A percentile compares a stretch with the other conserved stretches of the same genome.
These are phyloP conservation scores for Ogataea thermomethanolica DNA, from an alignment of 805 yeast species.

Conservation along the genomic window DNA sequence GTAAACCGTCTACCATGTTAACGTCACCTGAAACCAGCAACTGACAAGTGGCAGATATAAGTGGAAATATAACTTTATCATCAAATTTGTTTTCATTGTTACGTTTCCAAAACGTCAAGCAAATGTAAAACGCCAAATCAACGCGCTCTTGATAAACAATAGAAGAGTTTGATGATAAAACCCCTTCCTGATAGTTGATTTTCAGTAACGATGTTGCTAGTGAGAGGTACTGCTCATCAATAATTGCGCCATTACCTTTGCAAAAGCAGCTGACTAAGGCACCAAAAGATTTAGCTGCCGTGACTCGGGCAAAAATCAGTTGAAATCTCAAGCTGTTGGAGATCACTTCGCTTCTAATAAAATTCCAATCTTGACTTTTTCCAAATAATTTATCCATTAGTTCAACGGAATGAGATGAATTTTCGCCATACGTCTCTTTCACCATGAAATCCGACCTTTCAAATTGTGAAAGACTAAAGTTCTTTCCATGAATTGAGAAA, in stretches of 20 bases:
- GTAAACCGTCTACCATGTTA: conserved; percentile 42
- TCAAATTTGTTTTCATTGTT: conserved; percentile 26
- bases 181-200: conserved; percentile 49
- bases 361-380: conserved; percentile 43
- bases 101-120: conserved; percentile 37
- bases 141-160: conserved; percentile 58
- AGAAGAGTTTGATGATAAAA: conserved; percentile 43
- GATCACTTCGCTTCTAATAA: conserved; percentile 47
- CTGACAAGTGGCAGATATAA: conserved; percentile 42
- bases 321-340: conserved; percentile 63
- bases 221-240: conserved; percentile 28
- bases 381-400: conserved; percentile 60
- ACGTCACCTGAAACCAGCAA: conserved; percentile 49
- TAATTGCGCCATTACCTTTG: conserved; percentile 35
- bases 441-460: conserved; percentile 42
- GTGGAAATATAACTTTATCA: conserved; percentile 37
- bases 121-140: conserved; percentile 59
- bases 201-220: conserved; percentile 49
- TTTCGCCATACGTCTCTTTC: conserved; percentile 48
- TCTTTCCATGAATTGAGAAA: conserved; percentile 46
- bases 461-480: conserved; percentile 48
- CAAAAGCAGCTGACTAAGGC: conserved; percentile 69
- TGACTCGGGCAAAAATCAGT: conserved; percentile 59
- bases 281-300: conserved; percentile 73
- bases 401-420: conserved; percentile 54